Evolutionary conservation across 805 yeast species (phyloP), one percentile per base, ranked within the genome.

Genomic region (Candida broadrunensis): DNA sequence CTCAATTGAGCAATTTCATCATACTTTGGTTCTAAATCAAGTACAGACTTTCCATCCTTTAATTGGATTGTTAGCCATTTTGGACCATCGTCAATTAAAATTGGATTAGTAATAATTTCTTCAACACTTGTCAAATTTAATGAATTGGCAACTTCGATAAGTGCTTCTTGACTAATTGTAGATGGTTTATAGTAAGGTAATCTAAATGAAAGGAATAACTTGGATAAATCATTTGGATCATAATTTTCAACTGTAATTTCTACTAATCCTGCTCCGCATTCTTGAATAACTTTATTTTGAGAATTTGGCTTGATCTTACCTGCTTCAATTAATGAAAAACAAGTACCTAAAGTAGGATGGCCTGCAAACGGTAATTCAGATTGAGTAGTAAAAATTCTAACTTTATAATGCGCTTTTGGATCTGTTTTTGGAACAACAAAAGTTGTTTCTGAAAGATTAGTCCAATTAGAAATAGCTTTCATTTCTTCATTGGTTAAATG

Each of bases 291-390:
- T 23, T 43, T 53, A 2, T 62, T 60, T 4, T 38, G 35, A 33
- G 48, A 42, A 11, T 51, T 48, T 6, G 60, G 56, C 2, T 49
- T 54, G 4, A 66, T 57, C 15, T 59, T 17, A 1, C 64, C 63
- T 2, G 61, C 58, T 44, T 75, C 74, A 16, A 73, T 38, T n/a
- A 63, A 60, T 1, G 80, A 79, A 49, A 56, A 61, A 35, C 73
- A 67, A 1, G 79, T 60, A 6, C 84, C 85, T 24, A 79, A 48
- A 0, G 82, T 79, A 3, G 85, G 85, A 48, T 80, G 85, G 5
- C 85, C 85, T 1, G 85, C 84, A 61, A 79, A 80, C 6, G 81
- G 81, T 18, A 80, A 51, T 48, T 80, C 84, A 2, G 34, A 31
- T 2, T 31, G 45, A 2, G 80, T 75, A 0, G 75, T 63, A 51